phyloP scores from a whole-genome alignment of 140 eudicot species.

The Oenanthe javanica region DNA sequence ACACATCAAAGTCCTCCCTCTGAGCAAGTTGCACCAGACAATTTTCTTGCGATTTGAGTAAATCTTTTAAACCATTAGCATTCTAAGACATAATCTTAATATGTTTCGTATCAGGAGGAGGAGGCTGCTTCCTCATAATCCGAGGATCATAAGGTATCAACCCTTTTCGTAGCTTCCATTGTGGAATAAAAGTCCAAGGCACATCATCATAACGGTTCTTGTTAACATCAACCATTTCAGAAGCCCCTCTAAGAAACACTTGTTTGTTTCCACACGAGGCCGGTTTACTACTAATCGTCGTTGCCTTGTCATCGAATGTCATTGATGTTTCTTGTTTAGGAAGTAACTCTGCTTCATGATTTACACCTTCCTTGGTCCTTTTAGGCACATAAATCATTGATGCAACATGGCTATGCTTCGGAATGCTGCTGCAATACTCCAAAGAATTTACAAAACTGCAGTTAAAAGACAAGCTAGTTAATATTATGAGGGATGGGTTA shows the following conservation, averaged over 20 bases:
- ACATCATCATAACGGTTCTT: constrained; percentile 15
- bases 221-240: background rate
- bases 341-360: background rate
- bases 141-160: constrained; percentile 83
- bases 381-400: constrained; percentile 1
- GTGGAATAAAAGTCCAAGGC: constrained; percentile 91
- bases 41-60: constrained; percentile 51
- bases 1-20: constrained; percentile 19
- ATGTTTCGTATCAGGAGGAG: constrained; percentile 26
- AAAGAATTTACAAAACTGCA: too few species aligned
- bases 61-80: constrained; percentile 86
- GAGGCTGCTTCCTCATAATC: constrained; percentile 67
- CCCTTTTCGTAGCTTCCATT: constrained; percentile 82
- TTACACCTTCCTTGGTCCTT: background rate
- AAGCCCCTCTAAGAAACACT: background rate
- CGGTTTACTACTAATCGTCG: too few species aligned
- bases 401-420: background rate
- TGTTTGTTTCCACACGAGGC: background rate
- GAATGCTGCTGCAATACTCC: background rate
- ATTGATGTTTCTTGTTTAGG: background rate
- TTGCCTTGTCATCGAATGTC: background rate
- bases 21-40: constrained; percentile 63
- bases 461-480: background rate
- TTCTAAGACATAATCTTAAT: constrained; percentile 93
- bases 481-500: too few species aligned